Evolutionary conservation across 371 early-diverging fungal genomes (phyloP), one percentile per base, ranked within the genome.

Genomic region (Mucor plumbeus): DNA sequence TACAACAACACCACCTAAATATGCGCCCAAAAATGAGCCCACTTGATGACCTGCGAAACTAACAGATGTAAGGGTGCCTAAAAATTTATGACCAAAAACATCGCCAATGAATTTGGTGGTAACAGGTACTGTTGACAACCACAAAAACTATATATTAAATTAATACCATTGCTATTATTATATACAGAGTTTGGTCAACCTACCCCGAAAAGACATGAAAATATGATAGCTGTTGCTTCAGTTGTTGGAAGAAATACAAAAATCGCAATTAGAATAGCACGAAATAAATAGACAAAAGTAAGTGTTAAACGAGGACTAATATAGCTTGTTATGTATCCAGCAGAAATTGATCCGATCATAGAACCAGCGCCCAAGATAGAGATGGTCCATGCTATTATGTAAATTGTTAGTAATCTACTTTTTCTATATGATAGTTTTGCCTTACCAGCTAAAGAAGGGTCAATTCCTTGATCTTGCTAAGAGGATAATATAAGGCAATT

Each of bases 171-270:
- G 4, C 0, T 19, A 0, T 21, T 8, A 21, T 21, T 9, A 15
- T 41, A 41, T 17, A 47, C 14, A 5, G 7, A 47, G 10, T 15
- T 17, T 3, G 26, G 3, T 5, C 47, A 35, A 68, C 85, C 72
- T 66, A 86, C 85, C 14, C 87, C 87, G 68, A 86, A 77, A 14
- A 87, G 82, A 47, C 84, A 82, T 3, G 85, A 70, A 35, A 83
- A 83, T 15, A 84, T 75, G 31, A 75, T 61, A 0, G 68, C 68
- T 1, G 71, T 73, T 5, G 67, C 50, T 13, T 69, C 17, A 1
- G 79, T 71, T 3, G 69, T 38, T 8, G 72, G 73, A 31, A 68
- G 15, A 34, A 67, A 78, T 7, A 73, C n/a, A 50, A 78, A 65
- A 36, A 71, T 67, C 11, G 68, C 61, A 17, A 75, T 65, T 35